A percentile compares a stretch with the other conserved stretches of the same genome.
Evolutionary conservation across 176 grass and related monocot genomes (phyloP).

Genomic region (Elymus sibiricus): DNA sequence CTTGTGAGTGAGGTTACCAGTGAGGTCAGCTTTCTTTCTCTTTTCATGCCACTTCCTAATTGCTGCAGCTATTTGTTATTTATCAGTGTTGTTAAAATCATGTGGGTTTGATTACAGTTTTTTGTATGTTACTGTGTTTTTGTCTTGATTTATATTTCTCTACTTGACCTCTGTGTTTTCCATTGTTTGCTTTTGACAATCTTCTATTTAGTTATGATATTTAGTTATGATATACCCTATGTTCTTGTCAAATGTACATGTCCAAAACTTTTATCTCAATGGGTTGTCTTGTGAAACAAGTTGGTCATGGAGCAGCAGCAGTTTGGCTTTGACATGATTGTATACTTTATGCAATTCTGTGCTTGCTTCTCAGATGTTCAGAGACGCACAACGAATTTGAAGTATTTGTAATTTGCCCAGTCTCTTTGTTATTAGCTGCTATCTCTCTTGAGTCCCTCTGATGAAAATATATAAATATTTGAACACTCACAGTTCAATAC

Average conservation of each 20-base stretch:
- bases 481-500: neutral
- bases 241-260: neutral
- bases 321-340: neutral
- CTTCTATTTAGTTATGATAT: neutral
- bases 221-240: neutral
- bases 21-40: slow-evolving; percentile 57
- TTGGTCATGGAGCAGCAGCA: neutral
- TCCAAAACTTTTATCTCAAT: neutral
- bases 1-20: slow-evolving; percentile 89
- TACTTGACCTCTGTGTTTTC: neutral
- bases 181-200: neutral
- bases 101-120: slow-evolving; percentile 8
- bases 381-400: neutral
- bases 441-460: neutral
- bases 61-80: slow-evolving; percentile 20
- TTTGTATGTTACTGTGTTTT: slow-evolving; percentile 2
- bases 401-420: neutral
- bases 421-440: neutral
- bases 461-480: neutral
- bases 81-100: slow-evolving; percentile 17
- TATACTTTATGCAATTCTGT: neutral
- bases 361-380: neutral
- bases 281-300: neutral
- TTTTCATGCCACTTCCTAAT: slow-evolving; percentile 10
- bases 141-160: neutral